phyloP scores from a whole-genome alignment of 345 rosid species.

The Salix suchowensis region DNA sequence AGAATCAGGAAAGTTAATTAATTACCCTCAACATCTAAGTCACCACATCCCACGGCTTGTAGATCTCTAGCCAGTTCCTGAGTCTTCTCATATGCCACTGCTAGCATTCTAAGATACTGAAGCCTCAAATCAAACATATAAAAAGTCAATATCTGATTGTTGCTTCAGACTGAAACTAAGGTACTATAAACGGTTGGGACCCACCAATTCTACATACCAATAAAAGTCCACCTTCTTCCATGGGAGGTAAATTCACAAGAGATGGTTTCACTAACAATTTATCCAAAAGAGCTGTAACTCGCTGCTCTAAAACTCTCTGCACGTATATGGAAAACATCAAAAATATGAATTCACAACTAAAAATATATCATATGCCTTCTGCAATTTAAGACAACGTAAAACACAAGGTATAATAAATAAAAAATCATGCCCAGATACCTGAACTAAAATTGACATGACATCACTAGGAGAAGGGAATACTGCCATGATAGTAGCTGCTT shows the following conservation, averaged over 20 bases:
- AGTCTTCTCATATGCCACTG: conserved; percentile 95
- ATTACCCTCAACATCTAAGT: conserved; percentile 92
- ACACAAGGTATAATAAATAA: background rate
- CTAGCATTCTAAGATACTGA: conserved; percentile 97
- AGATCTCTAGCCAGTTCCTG: conserved; percentile 95
- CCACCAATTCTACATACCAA: conserved; percentile 30
- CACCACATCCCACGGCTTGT: conserved; percentile 93
- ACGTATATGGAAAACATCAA: background rate
- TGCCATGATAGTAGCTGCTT: conserved; percentile 95
- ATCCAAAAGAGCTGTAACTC: conserved; percentile 88
- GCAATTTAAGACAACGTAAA: background rate
- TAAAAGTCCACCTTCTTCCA: conserved; percentile 67
- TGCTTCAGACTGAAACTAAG: conserved; percentile 9
- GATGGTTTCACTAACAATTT: conserved; percentile 89
- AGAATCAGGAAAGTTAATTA: background rate
- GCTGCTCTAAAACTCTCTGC: conserved; percentile 97
- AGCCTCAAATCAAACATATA: conserved; percentile 38
- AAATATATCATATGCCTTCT: background rate
- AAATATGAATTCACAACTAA: background rate
- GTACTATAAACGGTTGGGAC: background rate
- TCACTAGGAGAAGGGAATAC: conserved; percentile 98
- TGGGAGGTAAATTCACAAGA: conserved; percentile 74
- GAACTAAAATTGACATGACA: conserved; percentile 96
- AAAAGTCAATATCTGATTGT: conserved; percentile 14
- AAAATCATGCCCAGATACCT: conserved; percentile 40